A percentile compares a stretch with the other conserved stretches of the same genome.
phyloP scores from a whole-genome alignment of 192 early-diverging fungal species.

The Phycomyces nitens region DNA sequence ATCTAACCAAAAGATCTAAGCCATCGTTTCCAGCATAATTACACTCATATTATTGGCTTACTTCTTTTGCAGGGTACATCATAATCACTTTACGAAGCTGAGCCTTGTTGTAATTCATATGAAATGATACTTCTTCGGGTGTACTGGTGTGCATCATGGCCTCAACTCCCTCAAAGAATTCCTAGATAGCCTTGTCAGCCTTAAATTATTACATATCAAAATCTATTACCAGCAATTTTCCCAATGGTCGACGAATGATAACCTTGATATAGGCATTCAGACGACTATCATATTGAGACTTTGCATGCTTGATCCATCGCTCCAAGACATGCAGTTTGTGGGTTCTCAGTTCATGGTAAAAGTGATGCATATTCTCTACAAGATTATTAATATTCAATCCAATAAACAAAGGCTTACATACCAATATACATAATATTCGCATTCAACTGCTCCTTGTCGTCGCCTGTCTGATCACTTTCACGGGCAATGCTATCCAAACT shows the following conservation, averaged over 20 bases:
- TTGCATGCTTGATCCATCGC: constrained; percentile 79
- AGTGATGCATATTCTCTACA: constrained; percentile 94
- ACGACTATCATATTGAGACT: constrained; percentile 74
- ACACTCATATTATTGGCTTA: constrained; percentile 29
- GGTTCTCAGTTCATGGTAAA: constrained; percentile 73
- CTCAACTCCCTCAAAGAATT: constrained; percentile 97
- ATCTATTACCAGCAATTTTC: constrained; percentile 67
- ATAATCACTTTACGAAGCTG: constrained; percentile 82
- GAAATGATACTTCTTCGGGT: constrained; percentile 75
- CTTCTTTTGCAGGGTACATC: constrained; percentile 80
- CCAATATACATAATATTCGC: constrained; percentile 79
- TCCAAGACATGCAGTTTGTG: constrained; percentile 74
- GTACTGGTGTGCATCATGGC: constrained; percentile 73
- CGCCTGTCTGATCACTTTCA: constrained; percentile 72
- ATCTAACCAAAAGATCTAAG: constrained; percentile 41
- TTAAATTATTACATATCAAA: too few relatives aligned
- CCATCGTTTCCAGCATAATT: constrained; percentile 8
- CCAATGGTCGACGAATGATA: constrained; percentile 85
- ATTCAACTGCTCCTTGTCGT: constrained; percentile 89
- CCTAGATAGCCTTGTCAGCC: too few relatives aligned
- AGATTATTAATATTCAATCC: constrained; percentile 9
- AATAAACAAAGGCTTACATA: constrained; percentile 23
- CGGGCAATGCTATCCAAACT: constrained; percentile 80
- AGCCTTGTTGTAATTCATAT: constrained; percentile 79
- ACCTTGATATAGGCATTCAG: constrained; percentile 81